These are phyloP conservation scores for Spirogloea muscicola DNA, from an alignment of 139 green algal genomes.

Conservation along the genomic window DNA sequence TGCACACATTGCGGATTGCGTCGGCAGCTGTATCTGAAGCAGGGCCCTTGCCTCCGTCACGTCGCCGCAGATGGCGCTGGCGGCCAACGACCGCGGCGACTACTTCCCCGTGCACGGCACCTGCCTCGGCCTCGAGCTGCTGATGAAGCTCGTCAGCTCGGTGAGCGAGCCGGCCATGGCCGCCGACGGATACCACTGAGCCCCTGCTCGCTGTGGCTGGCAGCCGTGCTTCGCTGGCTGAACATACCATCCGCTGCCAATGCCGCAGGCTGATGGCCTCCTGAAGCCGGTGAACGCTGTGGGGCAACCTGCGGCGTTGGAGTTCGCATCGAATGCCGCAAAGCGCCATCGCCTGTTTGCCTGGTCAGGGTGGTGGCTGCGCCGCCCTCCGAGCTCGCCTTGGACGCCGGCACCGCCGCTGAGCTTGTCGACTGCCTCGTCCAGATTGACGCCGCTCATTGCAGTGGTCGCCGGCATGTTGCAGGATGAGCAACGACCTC, in stretches of 20 bases:
- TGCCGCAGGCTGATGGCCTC: background rate
- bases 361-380: background rate
- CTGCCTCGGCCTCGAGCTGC: constrained; percentile 48
- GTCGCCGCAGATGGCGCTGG: constrained; percentile 16
- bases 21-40: too few relatives aligned
- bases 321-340: background rate
- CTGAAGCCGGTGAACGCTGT: constrained; percentile 9
- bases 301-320: background rate
- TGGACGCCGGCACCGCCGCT: too few relatives aligned
- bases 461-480: too few relatives aligned
- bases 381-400: too few relatives aligned
- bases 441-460: too few relatives aligned
- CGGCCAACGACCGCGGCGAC: constrained; percentile 47
- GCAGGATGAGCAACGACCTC: background rate
- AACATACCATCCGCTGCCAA: background rate
- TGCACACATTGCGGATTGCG: background rate
- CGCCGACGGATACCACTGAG: background rate
- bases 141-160: constrained; percentile 30
- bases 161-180: background rate
- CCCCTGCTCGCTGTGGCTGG: background rate
- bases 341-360: constrained; percentile 3
- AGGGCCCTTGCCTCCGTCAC: background rate
- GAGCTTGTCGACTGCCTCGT: too few relatives aligned
- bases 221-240: background rate
- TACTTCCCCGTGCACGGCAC: constrained; percentile 53